phyloP scores from a whole-genome alignment of 352 stramenopile species.

The Phytopythium helicoides region DNA sequence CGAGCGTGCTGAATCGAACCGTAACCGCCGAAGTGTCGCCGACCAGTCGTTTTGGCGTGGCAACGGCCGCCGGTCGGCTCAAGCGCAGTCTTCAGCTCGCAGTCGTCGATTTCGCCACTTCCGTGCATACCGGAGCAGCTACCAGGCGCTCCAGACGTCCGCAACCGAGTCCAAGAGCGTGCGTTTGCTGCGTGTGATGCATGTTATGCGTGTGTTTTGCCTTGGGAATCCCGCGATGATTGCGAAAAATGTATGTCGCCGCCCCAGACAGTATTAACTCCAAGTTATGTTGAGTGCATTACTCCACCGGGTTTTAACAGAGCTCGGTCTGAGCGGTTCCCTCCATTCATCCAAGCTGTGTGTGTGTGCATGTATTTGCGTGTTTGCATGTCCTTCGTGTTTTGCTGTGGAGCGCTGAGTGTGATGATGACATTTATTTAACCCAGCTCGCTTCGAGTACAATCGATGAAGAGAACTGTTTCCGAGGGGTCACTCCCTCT shows the following conservation, averaged over 20 bases:
- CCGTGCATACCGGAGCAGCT: neutral
- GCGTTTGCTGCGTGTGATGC: slow-evolving; percentile 5
- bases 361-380: slow-evolving; percentile 18
- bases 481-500: slow-evolving; percentile 89
- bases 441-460: slow-evolving; percentile 89
- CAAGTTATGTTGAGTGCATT: slow-evolving; percentile 85
- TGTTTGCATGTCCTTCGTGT: slow-evolving; percentile 18
- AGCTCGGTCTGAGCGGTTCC: slow-evolving; percentile 82
- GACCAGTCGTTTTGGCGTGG: no score
- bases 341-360: slow-evolving; percentile 10
- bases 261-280: slow-evolving; percentile 83
- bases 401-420: slow-evolving; percentile 30
- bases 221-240: slow-evolving; percentile 79
- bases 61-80: no score
- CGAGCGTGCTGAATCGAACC: no score
- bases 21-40: no score
- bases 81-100: no score
- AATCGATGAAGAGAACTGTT: slow-evolving; percentile 87
- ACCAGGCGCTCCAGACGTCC: neutral
- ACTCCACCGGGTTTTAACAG: slow-evolving; percentile 76
- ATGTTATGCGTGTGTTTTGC: slow-evolving; percentile 1
- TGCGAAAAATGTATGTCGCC: slow-evolving; percentile 86
- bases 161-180: slow-evolving; percentile 4
- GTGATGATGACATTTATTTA: slow-evolving; percentile 89
- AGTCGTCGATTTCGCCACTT: no score